Evolutionary conservation across 2,329 filamentous ascomycete genomes (phyloP).

Genomic region (Diatrype stigma): DNA sequence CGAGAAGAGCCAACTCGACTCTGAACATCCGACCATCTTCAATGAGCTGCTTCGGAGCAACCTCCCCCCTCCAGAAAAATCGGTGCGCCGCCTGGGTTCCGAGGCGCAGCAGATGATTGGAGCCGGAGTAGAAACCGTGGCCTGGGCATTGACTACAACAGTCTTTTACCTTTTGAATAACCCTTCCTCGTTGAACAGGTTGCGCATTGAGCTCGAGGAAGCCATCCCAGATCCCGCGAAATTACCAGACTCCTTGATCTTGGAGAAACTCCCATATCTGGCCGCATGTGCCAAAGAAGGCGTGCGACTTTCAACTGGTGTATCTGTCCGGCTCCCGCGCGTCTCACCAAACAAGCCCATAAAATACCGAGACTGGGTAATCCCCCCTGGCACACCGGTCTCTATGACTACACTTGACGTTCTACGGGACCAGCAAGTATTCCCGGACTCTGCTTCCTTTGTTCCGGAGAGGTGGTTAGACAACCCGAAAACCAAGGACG

Average conservation of each 20-base stretch:
- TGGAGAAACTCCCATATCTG: constrained; percentile 23
- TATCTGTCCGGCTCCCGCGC: constrained; percentile 21
- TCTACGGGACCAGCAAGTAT: constrained; percentile 2
- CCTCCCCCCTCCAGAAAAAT: constrained; percentile 8
- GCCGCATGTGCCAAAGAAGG: constrained; percentile 23
- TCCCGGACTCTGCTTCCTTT: background rate
- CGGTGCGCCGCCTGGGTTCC: constrained; percentile 2
- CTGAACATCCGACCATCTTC: too few relatives aligned
- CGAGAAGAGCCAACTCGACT: too few relatives aligned
- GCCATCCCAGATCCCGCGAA: constrained; percentile 11
- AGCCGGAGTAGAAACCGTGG: constrained; percentile 25
- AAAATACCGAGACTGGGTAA: constrained; percentile 17
- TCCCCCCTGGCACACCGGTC: constrained; percentile 24
- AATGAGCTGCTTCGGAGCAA: background rate
- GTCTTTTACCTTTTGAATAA: constrained; percentile 11
- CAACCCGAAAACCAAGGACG: background rate
- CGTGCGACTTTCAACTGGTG: constrained; percentile 30
- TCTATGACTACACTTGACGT: constrained; percentile 24
- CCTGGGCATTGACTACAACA: constrained; percentile 9
- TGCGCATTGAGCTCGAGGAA: constrained; percentile 7
- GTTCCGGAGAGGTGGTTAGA: constrained; percentile 5
- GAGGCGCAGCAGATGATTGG: constrained; percentile 12
- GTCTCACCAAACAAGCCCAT: constrained; percentile 15
- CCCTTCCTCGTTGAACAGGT: background rate
- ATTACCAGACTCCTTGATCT: constrained; percentile 6